phyloP scores from a whole-genome alignment of 2,329 filamentous ascomycete genomes.

The Sporothrix schenckii region DNA sequence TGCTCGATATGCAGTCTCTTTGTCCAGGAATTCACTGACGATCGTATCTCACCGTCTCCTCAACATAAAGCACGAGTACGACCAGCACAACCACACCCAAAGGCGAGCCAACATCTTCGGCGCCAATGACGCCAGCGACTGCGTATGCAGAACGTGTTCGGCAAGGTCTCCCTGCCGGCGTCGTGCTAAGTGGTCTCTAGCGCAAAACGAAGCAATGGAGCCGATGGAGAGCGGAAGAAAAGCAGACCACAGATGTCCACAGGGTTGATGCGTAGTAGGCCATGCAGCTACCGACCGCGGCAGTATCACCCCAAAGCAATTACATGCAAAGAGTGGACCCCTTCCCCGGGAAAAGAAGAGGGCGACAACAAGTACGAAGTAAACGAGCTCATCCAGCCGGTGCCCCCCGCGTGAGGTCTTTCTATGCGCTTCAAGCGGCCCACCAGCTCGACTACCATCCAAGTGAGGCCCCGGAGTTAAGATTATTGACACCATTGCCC shows the following conservation, averaged over 20 bases:
- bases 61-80: neutral
- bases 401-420: neutral
- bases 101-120: neutral
- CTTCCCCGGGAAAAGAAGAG: neutral
- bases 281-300: neutral
- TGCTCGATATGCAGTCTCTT: too few relatives aligned
- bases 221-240: conserved; percentile 4
- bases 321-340: conserved; percentile 5
- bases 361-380: neutral
- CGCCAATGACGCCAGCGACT: too few relatives aligned
- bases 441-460: neutral
- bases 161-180: neutral
- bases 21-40: too few relatives aligned
- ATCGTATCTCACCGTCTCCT: too few relatives aligned
- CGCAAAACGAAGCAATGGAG: conserved; percentile 12
- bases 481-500: neutral
- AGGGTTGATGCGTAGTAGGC: conserved; percentile 2
- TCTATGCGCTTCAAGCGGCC: too few relatives aligned
- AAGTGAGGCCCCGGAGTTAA: neutral
- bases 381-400: neutral
- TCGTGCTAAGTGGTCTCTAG: neutral
- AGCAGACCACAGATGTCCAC: neutral
- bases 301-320: neutral
- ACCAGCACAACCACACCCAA: too few relatives aligned
- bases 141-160: neutral